A percentile compares a stretch with the other conserved stretches of the same genome.
phyloP scores from a whole-genome alignment of 345 rosid genomes.

The Salix exigua region DNA sequence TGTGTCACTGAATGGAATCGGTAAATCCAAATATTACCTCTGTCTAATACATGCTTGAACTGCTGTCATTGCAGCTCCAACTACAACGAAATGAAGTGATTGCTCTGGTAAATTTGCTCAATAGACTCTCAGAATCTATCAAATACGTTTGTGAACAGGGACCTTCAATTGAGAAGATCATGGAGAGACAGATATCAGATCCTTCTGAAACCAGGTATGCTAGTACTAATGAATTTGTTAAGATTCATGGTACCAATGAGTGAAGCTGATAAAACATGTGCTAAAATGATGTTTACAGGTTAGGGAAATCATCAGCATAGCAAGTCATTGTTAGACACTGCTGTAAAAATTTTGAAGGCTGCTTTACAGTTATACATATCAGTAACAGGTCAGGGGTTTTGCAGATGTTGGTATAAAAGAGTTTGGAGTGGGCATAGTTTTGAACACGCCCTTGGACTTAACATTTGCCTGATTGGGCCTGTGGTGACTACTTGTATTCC shows the following conservation, averaged over 20 bases:
- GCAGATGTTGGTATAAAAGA: background rate
- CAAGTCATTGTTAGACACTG: too few species aligned
- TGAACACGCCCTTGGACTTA: too few species aligned
- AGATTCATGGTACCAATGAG: background rate
- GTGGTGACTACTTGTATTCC: background rate
- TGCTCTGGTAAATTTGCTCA: constrained; percentile 67
- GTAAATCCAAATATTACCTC: background rate
- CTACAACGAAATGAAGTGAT: constrained; percentile 74
- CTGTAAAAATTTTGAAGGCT: background rate
- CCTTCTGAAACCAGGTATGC: background rate
- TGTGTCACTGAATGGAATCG: background rate
- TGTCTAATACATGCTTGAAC: background rate
- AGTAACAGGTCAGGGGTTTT: background rate
- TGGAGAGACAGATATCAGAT: constrained; percentile 22
- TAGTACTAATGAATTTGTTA: background rate
- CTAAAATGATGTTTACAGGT: too few species aligned
- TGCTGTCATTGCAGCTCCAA: constrained; percentile 41
- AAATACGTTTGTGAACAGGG: constrained; percentile 52
- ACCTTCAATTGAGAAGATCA: constrained; percentile 35
- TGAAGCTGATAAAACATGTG: background rate
- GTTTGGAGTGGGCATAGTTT: background rate
- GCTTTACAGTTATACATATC: background rate
- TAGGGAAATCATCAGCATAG: too few species aligned
- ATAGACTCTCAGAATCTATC: constrained; percentile 65
- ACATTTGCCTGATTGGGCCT: background rate